Base-by-base conservation (phyloP, 345 rosid genomes). In the Clausena lansium region DNA sequence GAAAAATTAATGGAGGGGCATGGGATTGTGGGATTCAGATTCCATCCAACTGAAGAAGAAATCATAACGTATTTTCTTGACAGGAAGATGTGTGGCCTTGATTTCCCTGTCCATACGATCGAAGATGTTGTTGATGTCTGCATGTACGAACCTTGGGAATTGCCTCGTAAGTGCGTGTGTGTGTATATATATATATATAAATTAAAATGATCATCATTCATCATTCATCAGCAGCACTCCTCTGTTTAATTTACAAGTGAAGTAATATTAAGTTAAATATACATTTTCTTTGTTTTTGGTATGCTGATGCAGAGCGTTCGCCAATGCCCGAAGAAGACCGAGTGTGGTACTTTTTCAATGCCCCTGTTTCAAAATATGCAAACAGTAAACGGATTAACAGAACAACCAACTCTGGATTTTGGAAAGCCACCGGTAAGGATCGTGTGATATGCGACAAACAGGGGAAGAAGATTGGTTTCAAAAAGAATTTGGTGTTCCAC, bases 141-240 rank as follows among this genome's bases (percentile, higher is more conserved):
- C 39, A 27, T 15, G 57, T 61, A 27, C 35, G 67, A 74, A 60
- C 77, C 77, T 27, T 61, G 60, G 28, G 75, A 35, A 0, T 72
- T 89, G 67, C 90, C 86, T 58, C 67, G 90, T 87, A 73, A 80
- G 85, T 66, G n/a, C n/a, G n/a, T n/a, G n/a, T n/a, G n/a, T n/a
- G n/a, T n/a, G n/a, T n/a, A n/a, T n/a, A 9, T 1, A n/a, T 39
- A 9, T 39, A 9, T 10, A 13, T 9, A 10, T 13, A 45, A 13
- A 45, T 14, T 11, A 45, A 45, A 45, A 45, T n/a, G n/a, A n/a
- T n/a, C n/a, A n/a, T n/a, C n/a, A n/a, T n/a, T n/a, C n/a, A n/a
- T 45, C 50, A 45, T 45, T 45, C 50, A 45, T 45, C 50, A 10
- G 5, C 3, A 11, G 17, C 13, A 45, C 15, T 41, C 39, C 39